A percentile compares a stretch with the other conserved stretches of the same genome.
These are phyloP conservation scores for Olyra latifolia DNA, from an alignment of 176 grass and related monocot genomes.

Conservation along the genomic window DNA sequence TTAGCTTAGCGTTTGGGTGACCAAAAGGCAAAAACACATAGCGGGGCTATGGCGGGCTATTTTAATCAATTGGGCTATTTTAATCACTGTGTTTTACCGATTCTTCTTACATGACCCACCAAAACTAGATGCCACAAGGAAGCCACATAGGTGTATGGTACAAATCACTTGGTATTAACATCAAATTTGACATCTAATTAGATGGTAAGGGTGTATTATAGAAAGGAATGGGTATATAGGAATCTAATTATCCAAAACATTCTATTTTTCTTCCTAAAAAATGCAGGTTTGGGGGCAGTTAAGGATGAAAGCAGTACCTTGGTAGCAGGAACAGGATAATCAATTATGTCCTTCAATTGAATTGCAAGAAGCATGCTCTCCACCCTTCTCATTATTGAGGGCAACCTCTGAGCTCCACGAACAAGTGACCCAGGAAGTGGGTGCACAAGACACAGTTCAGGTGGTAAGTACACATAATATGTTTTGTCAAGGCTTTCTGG, in stretches of 20 bases:
- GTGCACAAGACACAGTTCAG: conserved; percentile 90
- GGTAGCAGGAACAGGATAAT: conserved; percentile 77
- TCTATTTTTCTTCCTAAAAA: not conserved
- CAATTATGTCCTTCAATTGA: conserved; percentile 94
- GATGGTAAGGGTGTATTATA: conserved; percentile 5
- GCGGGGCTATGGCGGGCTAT: too few species aligned
- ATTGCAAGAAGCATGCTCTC: conserved; percentile 98
- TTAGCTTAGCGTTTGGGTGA: too few species aligned
- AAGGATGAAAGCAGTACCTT: conserved; percentile 56
- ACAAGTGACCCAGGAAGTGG: conserved; percentile 87
- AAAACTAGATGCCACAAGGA: conserved; percentile 22
- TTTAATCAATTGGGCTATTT: not conserved
- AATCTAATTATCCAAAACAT: not conserved
- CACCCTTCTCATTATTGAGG: conserved; percentile 97
- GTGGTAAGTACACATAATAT: conserved; percentile 97
- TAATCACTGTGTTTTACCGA: conserved; percentile 1
- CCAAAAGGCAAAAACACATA: too few species aligned
- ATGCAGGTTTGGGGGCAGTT: not conserved
- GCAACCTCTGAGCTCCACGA: conserved; percentile 91
- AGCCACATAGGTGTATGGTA: not conserved
- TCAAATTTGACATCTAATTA: conserved; percentile 23
- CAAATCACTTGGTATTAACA: conserved; percentile 22
- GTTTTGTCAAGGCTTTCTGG: conserved; percentile 92
- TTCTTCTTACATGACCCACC: not conserved
- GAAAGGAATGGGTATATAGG: not conserved